Percentiles rank a stretch among this genome's conserved stretches.
phyloP scores from a whole-genome alignment of 192 early-diverging fungal genomes.

The Cetraspora pellucida region DNA sequence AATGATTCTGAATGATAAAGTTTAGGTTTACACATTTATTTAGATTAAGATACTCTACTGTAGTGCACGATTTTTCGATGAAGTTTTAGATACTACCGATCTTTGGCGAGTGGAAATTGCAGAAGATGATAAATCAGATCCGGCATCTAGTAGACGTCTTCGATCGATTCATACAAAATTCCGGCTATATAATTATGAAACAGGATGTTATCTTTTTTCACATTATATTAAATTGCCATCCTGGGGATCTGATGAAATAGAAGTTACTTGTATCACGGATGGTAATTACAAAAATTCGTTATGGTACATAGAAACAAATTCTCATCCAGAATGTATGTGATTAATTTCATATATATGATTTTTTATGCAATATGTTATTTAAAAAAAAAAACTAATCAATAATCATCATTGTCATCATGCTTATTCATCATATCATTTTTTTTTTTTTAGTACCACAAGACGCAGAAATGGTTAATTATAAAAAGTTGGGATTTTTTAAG shows the following conservation, averaged over 20 bases:
- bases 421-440: background rate
- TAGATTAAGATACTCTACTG: background rate
- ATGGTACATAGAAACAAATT: conserved; percentile 80
- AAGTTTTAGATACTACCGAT: conserved; percentile 85
- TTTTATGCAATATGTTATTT: background rate
- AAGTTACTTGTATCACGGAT: conserved; percentile 92
- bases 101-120: conserved; percentile 84
- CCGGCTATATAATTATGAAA: conserved; percentile 70
- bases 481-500: conserved; percentile 68
- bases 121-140: conserved; percentile 53
- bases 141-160: conserved; percentile 54
- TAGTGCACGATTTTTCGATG: conserved; percentile 68
- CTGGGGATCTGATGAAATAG: conserved; percentile 91
- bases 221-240: conserved; percentile 80
- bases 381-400: too few relatives aligned
- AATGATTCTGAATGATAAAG: too few relatives aligned
- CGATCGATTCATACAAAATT: conserved; percentile 70
- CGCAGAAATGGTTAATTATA: conserved; percentile 60
- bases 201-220: conserved; percentile 82
- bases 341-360: too few relatives aligned
- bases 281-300: conserved; percentile 64
- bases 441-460: conserved; percentile 58
- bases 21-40: too few relatives aligned
- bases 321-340: conserved; percentile 47
- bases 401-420: too few relatives aligned